Evolutionary conservation across 2,329 filamentous ascomycete species (phyloP).

Genomic region (Neonectria magnoliae): DNA sequence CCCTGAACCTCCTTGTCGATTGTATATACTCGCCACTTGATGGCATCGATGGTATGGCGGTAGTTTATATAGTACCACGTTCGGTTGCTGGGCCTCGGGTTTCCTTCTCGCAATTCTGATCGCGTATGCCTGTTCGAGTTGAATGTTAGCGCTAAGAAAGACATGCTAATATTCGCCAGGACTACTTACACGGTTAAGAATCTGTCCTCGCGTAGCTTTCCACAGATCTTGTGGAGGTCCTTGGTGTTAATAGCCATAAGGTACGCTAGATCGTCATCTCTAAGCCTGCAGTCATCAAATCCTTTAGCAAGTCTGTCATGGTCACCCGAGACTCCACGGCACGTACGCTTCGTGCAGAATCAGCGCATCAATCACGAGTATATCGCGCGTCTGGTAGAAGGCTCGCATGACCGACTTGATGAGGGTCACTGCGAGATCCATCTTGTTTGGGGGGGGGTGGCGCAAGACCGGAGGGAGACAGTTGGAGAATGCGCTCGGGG

Average conservation of each 20-base stretch:
- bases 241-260: constrained; percentile 91
- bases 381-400: constrained; percentile 87
- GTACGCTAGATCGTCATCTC: constrained; percentile 87
- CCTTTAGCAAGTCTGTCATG: constrained; percentile 62
- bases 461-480: constrained; percentile 2
- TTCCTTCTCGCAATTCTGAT: constrained; percentile 81
- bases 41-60: constrained; percentile 91
- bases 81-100: constrained; percentile 81
- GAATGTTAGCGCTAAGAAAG: constrained; percentile 54
- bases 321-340: constrained; percentile 7
- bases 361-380: constrained; percentile 86
- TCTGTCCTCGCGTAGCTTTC: constrained; percentile 84
- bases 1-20: constrained; percentile 90
- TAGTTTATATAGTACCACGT: constrained; percentile 99
- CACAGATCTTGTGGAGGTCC: constrained; percentile 89
- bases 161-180: constrained; percentile 25
- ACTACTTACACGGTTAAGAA: constrained; percentile 78
- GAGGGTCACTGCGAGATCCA: constrained; percentile 75
- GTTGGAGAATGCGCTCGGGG: background rate
- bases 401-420: constrained; percentile 87
- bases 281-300: constrained; percentile 73
- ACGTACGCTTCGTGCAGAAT: constrained; percentile 82
- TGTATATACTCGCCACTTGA: constrained; percentile 92
- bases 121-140: constrained; percentile 64
- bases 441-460: constrained; percentile 35